A percentile compares a stretch with the other conserved stretches of the same genome.
phyloP scores from a whole-genome alignment of 2,329 filamentous ascomycete genomes.

The Paraconiothyrium sp. region DNA sequence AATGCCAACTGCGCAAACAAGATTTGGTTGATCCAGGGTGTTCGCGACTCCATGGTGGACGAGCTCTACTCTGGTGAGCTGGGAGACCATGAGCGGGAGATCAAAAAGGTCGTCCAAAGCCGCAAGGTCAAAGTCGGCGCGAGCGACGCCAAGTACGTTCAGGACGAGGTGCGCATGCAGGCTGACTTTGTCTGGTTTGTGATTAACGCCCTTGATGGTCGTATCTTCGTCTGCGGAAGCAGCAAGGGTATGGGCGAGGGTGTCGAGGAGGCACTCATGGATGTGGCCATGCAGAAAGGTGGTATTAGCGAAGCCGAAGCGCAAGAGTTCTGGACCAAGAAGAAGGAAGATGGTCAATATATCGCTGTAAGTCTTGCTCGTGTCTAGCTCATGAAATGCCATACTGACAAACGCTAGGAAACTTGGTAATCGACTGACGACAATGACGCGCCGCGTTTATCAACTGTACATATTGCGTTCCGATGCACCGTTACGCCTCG shows the following conservation, averaged over 20 bases:
- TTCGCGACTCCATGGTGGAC: conserved; percentile 92
- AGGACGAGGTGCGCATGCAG: conserved; percentile 91
- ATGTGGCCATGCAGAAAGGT: conserved; percentile 93
- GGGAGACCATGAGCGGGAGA: conserved; percentile 79
- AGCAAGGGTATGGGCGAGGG: conserved; percentile 98
- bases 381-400: not conserved
- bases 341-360: conserved; percentile 93
- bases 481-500: not conserved
- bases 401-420: conserved; percentile 17
- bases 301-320: conserved; percentile 85
- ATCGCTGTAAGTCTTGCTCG: conserved; percentile 71
- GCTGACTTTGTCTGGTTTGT: conserved; percentile 99
- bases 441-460: not conserved
- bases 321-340: conserved; percentile 85
- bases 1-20: conserved; percentile 97
- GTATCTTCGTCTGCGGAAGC: conserved; percentile 95
- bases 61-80: conserved; percentile 97
- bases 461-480: not conserved
- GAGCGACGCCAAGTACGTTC: conserved; percentile 86
- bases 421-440: conserved; percentile 16
- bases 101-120: conserved; percentile 62
- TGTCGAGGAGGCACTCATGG: conserved; percentile 85
- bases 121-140: conserved; percentile 53
- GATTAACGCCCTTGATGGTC: conserved; percentile 93
- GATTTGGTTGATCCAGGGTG: conserved; percentile 94